Conservation (phyloP, 179 eudicot species). For the Actinidia arguta region DNA sequence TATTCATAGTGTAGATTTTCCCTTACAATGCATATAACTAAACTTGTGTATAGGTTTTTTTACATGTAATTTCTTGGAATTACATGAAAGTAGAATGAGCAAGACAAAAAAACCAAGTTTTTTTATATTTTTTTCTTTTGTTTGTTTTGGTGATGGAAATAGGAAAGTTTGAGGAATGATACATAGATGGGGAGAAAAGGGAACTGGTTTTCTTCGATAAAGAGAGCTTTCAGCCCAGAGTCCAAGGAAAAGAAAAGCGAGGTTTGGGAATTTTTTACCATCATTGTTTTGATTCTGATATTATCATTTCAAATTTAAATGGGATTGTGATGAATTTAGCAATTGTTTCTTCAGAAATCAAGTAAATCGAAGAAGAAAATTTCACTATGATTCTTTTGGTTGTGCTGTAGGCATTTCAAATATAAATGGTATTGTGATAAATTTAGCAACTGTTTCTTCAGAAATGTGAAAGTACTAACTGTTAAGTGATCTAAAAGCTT, state of each 20-base stretch:
- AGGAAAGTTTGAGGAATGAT: constrained; percentile 26
- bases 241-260: constrained; percentile 60
- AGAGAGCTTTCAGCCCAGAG: constrained; percentile 70
- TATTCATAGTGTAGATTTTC: neutral
- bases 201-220: constrained; percentile 73
- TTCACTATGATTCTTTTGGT: neutral
- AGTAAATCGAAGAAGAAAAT: constrained; percentile 55
- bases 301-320: neutral
- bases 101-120: neutral
- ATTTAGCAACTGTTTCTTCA: constrained; percentile 22
- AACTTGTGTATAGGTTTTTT: neutral
- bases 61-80: neutral
- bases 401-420: neutral
- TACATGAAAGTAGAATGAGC: neutral
- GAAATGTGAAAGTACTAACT: constrained; percentile 32
- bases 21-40: neutral
- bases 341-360: constrained; percentile 42
- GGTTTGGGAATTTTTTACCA: constrained; percentile 38
- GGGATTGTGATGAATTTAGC: neutral
- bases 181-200: constrained; percentile 71
- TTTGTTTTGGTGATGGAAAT: neutral
- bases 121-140: neutral
- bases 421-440: neutral
- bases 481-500: too few species aligned
- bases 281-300: neutral